Conservation (phyloP, 1,284 basidiomycete species). For the Ustilago lituana region DNA sequence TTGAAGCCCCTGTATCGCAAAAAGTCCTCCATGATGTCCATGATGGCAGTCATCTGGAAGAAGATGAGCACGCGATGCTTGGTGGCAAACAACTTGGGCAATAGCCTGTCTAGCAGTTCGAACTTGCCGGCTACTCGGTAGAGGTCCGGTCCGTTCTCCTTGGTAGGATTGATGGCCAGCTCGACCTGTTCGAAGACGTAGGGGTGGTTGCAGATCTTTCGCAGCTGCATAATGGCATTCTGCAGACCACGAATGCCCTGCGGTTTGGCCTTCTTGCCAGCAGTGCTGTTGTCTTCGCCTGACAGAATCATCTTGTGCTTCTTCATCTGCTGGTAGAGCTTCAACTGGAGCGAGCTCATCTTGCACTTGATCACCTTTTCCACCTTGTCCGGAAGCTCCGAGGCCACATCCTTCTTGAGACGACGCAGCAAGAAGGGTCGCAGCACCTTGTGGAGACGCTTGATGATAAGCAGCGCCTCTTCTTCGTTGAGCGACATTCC, state of each 20-base stretch:
- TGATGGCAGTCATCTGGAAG: slow-evolving; percentile 99
- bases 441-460: slow-evolving; percentile 96
- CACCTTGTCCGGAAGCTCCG: slow-evolving; percentile 96
- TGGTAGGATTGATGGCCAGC: slow-evolving; percentile 84
- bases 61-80: slow-evolving; percentile 96
- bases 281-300: slow-evolving; percentile 59
- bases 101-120: slow-evolving; percentile 88
- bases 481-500: slow-evolving; percentile 97
- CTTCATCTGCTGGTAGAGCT: slow-evolving; percentile 98
- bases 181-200: slow-evolving; percentile 94
- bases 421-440: slow-evolving; percentile 95
- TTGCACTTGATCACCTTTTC: slow-evolving; percentile 99
- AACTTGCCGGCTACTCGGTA: slow-evolving; percentile 92
- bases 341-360: slow-evolving; percentile 93
- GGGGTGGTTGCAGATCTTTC: slow-evolving; percentile 90
- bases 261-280: slow-evolving; percentile 60
- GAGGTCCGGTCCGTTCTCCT: slow-evolving; percentile 80
- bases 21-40: slow-evolving; percentile 99
- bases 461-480: slow-evolving; percentile 96
- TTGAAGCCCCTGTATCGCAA: slow-evolving; percentile 88
- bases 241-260: slow-evolving; percentile 73
- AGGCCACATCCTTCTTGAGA: slow-evolving; percentile 98
- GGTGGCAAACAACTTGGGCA: slow-evolving; percentile 92
- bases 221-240: slow-evolving; percentile 98
- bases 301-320: slow-evolving; percentile 85